phyloP scores from a whole-genome alignment of 2,329 filamentous ascomycete species.

The Colletotrichum lini region DNA sequence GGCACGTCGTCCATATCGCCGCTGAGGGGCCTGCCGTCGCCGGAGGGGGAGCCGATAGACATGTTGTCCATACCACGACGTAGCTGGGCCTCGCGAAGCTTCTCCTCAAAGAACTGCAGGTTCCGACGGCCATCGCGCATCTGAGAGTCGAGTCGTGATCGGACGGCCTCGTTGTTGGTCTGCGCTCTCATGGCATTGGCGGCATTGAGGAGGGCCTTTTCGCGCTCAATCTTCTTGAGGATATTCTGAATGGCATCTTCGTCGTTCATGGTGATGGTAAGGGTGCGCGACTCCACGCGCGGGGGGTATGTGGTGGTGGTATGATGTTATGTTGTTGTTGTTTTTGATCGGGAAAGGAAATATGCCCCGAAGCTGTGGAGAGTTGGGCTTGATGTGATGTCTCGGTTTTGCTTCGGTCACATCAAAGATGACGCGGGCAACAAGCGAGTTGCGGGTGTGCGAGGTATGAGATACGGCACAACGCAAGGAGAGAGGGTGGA shows the following conservation, averaged over 20 bases:
- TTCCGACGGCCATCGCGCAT: constrained; percentile 95
- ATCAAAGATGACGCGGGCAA: neutral
- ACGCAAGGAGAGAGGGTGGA: constrained; percentile 6
- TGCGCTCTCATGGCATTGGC: constrained; percentile 96
- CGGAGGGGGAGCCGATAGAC: constrained; percentile 68
- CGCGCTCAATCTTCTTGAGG: constrained; percentile 96
- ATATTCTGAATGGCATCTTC: constrained; percentile 82
- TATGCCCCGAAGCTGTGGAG: constrained; percentile 5
- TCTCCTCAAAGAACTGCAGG: constrained; percentile 95
- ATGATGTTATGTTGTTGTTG: neutral
- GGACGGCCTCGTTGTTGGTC: constrained; percentile 92
- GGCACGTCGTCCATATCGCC: constrained; percentile 66
- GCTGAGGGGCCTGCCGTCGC: constrained; percentile 60
- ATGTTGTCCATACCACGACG: constrained; percentile 80
- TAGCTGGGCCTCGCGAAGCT: constrained; percentile 88
- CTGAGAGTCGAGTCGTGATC: constrained; percentile 91
- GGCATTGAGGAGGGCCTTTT: constrained; percentile 94
- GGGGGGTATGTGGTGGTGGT: constrained; percentile 41
- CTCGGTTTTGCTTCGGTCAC: constrained; percentile 9
- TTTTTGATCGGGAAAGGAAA: constrained; percentile 8
- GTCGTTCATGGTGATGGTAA: constrained; percentile 70
- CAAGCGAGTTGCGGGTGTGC: constrained; percentile 1
- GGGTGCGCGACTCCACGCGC: constrained; percentile 55
- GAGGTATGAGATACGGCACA: constrained; percentile 8
- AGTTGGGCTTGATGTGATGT: neutral